Percentiles rank a stretch among this genome's conserved stretches.
Evolutionary conservation across 495 filamentous ascomycete genomes (phyloP).

Genomic region (Neurospora tetraspora): DNA sequence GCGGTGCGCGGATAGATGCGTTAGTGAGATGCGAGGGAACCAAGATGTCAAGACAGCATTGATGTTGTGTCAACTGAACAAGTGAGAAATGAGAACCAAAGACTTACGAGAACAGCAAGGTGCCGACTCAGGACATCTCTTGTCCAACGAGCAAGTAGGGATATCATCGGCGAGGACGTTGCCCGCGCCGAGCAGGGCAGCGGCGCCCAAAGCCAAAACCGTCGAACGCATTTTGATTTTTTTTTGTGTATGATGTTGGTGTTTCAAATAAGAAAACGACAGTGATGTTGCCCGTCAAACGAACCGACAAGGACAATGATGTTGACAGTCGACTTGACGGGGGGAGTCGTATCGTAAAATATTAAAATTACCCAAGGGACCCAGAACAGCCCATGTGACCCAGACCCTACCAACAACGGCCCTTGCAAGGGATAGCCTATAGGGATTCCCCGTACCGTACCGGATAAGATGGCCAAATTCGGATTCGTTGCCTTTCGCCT

Average conservation of each 20-base stretch:
- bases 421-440: neutral
- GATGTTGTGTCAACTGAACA: neutral
- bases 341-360: neutral
- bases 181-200: constrained; percentile 32
- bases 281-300: neutral
- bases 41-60: neutral
- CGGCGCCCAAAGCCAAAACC: constrained; percentile 26
- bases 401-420: neutral
- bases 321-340: neutral
- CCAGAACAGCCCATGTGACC: neutral
- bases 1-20: constrained; percentile 10
- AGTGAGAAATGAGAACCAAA: neutral
- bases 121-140: constrained; percentile 60
- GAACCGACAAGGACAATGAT: neutral
- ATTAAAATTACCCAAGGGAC: neutral
- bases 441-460: neutral
- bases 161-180: constrained; percentile 24
- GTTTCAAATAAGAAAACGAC: neutral
- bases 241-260: neutral
- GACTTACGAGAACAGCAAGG: constrained; percentile 92
- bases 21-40: constrained; percentile 12
- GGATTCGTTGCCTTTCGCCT: neutral
- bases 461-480: neutral
- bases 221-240: constrained; percentile 1
- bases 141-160: constrained; percentile 34